Conservation (phyloP, 2,329 filamentous ascomycete genomes). For the Mollisia scopiformis region DNA sequence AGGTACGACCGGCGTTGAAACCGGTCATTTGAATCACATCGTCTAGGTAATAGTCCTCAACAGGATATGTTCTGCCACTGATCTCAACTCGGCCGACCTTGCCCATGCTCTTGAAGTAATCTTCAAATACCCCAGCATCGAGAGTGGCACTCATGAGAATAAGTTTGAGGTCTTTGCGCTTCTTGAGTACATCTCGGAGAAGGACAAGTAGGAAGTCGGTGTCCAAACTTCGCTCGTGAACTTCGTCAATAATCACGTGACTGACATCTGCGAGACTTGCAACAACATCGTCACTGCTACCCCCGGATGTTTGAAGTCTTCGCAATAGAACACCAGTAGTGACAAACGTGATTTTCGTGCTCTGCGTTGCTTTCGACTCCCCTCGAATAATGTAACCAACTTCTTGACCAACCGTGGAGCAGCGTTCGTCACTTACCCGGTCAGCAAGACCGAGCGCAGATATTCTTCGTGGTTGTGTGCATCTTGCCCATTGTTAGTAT, state of each 20-base stretch:
- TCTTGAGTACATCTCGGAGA: slow-evolving; percentile 77
- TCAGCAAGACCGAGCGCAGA: slow-evolving; percentile 93
- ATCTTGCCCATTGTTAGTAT: slow-evolving; percentile 42
- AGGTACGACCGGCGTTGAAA: slow-evolving; percentile 55
- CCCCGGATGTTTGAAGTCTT: slow-evolving; percentile 87
- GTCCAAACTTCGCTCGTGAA: slow-evolving; percentile 92
- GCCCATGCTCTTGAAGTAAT: slow-evolving; percentile 76
- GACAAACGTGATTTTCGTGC: slow-evolving; percentile 91
- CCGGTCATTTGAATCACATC: slow-evolving; percentile 81
- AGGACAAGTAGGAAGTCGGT: slow-evolving; percentile 93
- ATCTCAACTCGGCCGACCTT: slow-evolving; percentile 85
- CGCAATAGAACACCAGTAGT: slow-evolving; percentile 92
- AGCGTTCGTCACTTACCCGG: slow-evolving; percentile 90
- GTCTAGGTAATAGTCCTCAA: slow-evolving; percentile 87
- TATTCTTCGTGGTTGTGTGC: slow-evolving; percentile 93
- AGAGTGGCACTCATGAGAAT: slow-evolving; percentile 97
- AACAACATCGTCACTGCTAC: slow-evolving; percentile 76
- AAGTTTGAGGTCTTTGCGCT: slow-evolving; percentile 79
- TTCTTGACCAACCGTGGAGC: slow-evolving; percentile 79
- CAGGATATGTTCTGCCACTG: slow-evolving; percentile 84
- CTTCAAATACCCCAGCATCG: slow-evolving; percentile 81
- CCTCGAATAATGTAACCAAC: slow-evolving; percentile 92
- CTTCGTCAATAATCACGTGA: slow-evolving; percentile 94
- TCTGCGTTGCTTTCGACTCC: slow-evolving; percentile 73
- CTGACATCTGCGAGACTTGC: slow-evolving; percentile 86